Evolutionary conservation across 257 asterid species (phyloP).

Genomic region (Capsicum pubescens): DNA sequence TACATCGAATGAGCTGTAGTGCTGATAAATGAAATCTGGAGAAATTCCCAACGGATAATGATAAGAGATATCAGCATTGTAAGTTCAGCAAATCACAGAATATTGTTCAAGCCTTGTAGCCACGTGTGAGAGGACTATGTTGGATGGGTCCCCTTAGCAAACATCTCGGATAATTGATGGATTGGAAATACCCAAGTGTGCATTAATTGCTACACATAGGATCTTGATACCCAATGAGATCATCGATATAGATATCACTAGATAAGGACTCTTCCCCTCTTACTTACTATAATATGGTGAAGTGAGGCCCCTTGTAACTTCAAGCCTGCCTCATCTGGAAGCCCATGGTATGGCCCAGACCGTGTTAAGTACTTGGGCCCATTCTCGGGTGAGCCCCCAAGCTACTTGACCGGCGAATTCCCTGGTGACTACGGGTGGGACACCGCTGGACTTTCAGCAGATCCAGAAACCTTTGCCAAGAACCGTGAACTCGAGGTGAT

Average conservation of each 20-base stretch:
- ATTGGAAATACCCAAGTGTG: not conserved
- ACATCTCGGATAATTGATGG: not conserved
- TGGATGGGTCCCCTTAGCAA: not conserved
- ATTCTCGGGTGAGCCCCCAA: conserved; percentile 68
- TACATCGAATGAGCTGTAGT: not conserved
- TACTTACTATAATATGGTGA: not conserved
- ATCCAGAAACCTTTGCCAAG: conserved; percentile 40
- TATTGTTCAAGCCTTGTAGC: not conserved
- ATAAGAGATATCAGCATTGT: not conserved
- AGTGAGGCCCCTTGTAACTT: not conserved
- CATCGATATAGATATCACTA: not conserved
- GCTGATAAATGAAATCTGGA: not conserved
- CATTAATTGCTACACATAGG: not conserved
- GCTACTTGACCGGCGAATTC: conserved; percentile 73
- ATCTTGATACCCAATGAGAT: conserved; percentile 15
- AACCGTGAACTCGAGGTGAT: conserved; percentile 14
- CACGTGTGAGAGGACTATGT: not conserved
- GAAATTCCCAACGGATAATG: not conserved
- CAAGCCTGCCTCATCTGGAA: conserved; percentile 44
- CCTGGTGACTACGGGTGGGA: conserved; percentile 80
- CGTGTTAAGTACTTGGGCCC: conserved; percentile 73
- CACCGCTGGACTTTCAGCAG: conserved; percentile 69
- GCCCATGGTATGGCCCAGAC: conserved; percentile 79
- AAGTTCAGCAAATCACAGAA: not conserved
- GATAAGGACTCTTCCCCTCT: not conserved